Base-by-base conservation (phyloP, 2,329 filamentous ascomycete species). In the Geosmithia putterillii region DNA sequence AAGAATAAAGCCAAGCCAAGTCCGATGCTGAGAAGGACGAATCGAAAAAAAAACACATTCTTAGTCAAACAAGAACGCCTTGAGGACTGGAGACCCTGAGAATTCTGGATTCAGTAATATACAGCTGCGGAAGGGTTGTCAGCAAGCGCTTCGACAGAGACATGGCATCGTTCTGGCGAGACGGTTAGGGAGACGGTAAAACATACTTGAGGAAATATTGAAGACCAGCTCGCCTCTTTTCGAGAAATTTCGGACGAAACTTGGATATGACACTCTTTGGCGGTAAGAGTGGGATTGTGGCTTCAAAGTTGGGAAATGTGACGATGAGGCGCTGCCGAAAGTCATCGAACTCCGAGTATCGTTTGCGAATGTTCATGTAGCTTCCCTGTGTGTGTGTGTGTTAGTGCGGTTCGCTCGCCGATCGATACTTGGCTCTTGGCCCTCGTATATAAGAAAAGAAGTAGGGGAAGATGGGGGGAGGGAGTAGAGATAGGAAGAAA, bases 311-410 rank as follows among this genome's bases (percentile, higher is more conserved):
- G 4, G 92, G 90, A 52, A 96, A 96, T 1, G 87, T 86, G 52
- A 74, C 70, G 38, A 87, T 67, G 18, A 98, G 73, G 50, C 79
- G 79, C 41, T 72, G 65, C 43, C 88, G 77, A 47, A 98, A 74
- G 44, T 85, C 79, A 59, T 94, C 87, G 57, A 96, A 96, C 59
- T 96, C 90, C 0, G 89, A 95, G 62, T 95, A 96, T 58, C 89
- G 74, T 57, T 81, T 82, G 46, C 76, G 67, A 49, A 81, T 76
- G 47, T 73, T 70, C 64, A 82, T 79, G 40, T 65, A 70, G 46
- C 73, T 71, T 37, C 77, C 76, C 75, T 80, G 43, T 69, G 48
- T 20, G n/a, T 9, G 19, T 17, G 15, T 12, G 35, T 10, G 35
- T 37, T 12, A 37, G 34, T 7, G 15, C n/a, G n/a, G n/a, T n/a